Evolutionary conservation across 2,329 filamentous ascomycete genomes (phyloP).

Genomic region (Penicillium sp.): DNA sequence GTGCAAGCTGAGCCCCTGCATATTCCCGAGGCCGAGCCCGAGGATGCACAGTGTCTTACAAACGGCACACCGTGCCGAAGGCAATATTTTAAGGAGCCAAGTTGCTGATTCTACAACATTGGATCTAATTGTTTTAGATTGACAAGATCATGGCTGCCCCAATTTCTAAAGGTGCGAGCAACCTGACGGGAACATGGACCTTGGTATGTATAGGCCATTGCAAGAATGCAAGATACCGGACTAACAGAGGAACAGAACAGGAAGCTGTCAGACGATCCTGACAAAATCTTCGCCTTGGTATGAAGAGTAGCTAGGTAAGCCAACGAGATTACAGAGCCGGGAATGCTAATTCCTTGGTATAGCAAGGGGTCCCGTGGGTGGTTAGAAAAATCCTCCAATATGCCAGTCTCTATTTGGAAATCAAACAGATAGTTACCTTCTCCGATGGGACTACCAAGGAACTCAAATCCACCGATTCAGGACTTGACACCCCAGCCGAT

Average conservation of each 20-base stretch:
- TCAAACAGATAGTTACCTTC: slow-evolving; percentile 6
- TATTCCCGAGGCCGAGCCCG: slow-evolving; percentile 14
- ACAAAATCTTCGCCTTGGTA: slow-evolving; percentile 16
- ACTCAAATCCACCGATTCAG: neutral
- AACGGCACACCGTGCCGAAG: neutral
- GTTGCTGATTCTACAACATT: neutral
- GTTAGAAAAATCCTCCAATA: slow-evolving; percentile 11
- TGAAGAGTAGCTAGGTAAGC: neutral
- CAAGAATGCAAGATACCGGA: neutral
- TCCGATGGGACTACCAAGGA: neutral
- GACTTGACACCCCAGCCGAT: neutral
- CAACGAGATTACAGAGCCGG: neutral
- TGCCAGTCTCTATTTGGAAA: slow-evolving; percentile 14
- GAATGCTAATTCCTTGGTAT: neutral
- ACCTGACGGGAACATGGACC: slow-evolving; percentile 15
- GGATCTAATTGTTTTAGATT: too few relatives aligned
- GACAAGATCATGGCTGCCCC: slow-evolving; percentile 6
- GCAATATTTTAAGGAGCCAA: neutral
- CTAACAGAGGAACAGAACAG: slow-evolving; percentile 10
- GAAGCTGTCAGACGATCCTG: slow-evolving; percentile 17
- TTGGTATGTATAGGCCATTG: slow-evolving; percentile 4
- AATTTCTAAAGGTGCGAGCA: neutral
- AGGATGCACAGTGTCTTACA: neutral
- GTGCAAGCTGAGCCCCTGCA: neutral
- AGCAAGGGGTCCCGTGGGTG: slow-evolving; percentile 21